Percentiles rank a stretch among this genome's conserved stretches.
phyloP scores from a whole-genome alignment of 2,329 filamentous ascomycete species.

The Microsporum canis region DNA sequence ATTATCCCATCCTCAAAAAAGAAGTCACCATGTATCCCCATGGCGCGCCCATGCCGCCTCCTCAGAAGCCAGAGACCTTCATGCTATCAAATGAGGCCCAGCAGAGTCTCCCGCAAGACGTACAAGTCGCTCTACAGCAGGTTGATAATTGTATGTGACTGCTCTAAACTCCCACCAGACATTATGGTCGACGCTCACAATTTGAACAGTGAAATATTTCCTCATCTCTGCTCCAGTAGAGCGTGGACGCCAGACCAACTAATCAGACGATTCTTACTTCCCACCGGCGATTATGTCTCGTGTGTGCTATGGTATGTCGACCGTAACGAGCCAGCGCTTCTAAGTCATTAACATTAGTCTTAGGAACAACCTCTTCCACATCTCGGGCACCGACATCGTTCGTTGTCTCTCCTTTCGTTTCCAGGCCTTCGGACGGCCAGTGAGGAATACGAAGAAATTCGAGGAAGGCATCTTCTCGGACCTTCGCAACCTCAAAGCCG shows the following conservation, averaged over 20 bases:
- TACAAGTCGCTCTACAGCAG: conserved; percentile 92
- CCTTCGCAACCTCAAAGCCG: conserved; percentile 92
- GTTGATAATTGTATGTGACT: conserved; percentile 79
- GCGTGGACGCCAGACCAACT: conserved; percentile 96
- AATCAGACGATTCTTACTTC: conserved; percentile 86
- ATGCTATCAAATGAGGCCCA: conserved; percentile 96
- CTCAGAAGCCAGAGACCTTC: conserved; percentile 96
- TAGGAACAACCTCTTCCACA: conserved; percentile 98
- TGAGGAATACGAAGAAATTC: conserved; percentile 99
- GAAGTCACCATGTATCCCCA: conserved; percentile 58
- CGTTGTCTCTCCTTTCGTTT: conserved; percentile 96
- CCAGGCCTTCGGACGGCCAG: conserved; percentile 93
- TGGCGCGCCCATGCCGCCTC: conserved; percentile 69
- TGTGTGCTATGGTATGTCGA: conserved; percentile 76
- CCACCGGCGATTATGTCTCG: conserved; percentile 96
- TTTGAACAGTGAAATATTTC: conserved; percentile 82
- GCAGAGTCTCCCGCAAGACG: conserved; percentile 89
- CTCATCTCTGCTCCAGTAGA: conserved; percentile 97
- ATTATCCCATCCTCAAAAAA: background rate
- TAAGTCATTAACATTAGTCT: background rate
- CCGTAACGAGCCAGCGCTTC: background rate
- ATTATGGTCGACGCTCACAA: background rate
- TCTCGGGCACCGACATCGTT: conserved; percentile 97
- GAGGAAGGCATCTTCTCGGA: conserved; percentile 99
- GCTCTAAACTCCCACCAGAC: background rate